A percentile compares a stretch with the other conserved stretches of the same genome.
Evolutionary conservation across 2,329 filamentous ascomycete genomes (phyloP).

Genomic region (Nemania sp.): DNA sequence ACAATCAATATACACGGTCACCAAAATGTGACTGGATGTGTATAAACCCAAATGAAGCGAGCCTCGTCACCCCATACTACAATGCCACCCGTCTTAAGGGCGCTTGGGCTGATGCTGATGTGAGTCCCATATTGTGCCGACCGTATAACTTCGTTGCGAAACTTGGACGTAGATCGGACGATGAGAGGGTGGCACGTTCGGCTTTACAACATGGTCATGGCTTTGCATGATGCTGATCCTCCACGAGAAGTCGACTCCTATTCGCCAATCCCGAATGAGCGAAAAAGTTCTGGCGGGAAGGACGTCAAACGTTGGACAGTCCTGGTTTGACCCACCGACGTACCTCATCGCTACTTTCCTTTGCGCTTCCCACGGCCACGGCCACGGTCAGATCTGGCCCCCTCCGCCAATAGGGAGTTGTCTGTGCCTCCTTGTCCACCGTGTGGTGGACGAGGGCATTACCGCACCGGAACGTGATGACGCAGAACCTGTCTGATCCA

Average conservation of each 20-base stretch:
- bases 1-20: slow-evolving; percentile 1
- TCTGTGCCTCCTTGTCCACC: background rate
- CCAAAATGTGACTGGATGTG: slow-evolving; percentile 6
- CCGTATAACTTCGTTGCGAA: slow-evolving; percentile 11
- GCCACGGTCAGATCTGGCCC: slow-evolving; percentile 1
- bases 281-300: background rate
- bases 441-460: background rate
- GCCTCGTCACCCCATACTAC: slow-evolving; percentile 4
- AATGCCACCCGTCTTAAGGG: background rate
- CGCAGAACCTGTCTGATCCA: slow-evolving; percentile 20
- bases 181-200: slow-evolving; percentile 24
- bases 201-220: slow-evolving; percentile 23
- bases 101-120: slow-evolving; percentile 23
- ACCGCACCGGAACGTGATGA: slow-evolving; percentile 3
- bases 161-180: slow-evolving; percentile 24
- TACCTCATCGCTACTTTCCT: background rate
- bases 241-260: slow-evolving; percentile 13
- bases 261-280: slow-evolving; percentile 14
- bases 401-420: background rate
- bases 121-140: slow-evolving; percentile 24
- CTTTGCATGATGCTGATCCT: slow-evolving; percentile 25
- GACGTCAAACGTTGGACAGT: slow-evolving; percentile 1
- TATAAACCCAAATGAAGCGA: slow-evolving; percentile 15
- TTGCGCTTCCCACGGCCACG: background rate
- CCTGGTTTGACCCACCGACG: background rate